Evolutionary conservation across 176 grass and related monocot genomes (phyloP), one percentile per base, ranked within the genome.

Genomic region (Carex parvula): DNA sequence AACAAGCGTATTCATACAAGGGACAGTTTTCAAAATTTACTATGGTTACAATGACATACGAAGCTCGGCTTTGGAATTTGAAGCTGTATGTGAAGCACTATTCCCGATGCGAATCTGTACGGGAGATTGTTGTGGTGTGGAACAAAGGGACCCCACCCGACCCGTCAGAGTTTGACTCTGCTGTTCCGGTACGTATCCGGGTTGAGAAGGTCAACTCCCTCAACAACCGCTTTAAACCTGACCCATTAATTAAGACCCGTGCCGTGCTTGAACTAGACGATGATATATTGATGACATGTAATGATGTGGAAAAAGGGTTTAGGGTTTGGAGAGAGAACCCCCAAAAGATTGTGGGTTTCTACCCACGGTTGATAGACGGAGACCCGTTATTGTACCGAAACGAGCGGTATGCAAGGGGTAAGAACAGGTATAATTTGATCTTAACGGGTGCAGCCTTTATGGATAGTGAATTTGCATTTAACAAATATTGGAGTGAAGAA

Each of bases 281-380:
- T 83, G 96, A 99, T 64, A 99, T 99, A 84, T 90, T 99, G 96
- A 99, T 99, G 96, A 92, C 96, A 13, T 99, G 96, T 84, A 93
- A 89, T 84, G 96, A 99, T 57, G 48, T 99, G 3, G 96, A 99
- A 84, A 99, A 99, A 86, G 96, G 96, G 17, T 99, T 99, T 61
- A 92, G 32, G 83, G 96, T 92, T 52, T 99, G 96, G 96, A 92
- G 96, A 42, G 96, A 99, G 64, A 90, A 99, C 86, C 96, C 96
- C 21, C 87, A 95, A 68, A 81, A 85, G 29, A 90, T 99, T 60
- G 96, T 95, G 8, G 96, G 96, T 3, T 99, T 99, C 46, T 99
- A 99, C 79, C 96, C 96, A 3, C 86, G 96, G 44, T 84, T 99
- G 83, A 88, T 99, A 6, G 93, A 99, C 30, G 96, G 96, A 5